These are phyloP conservation scores for Fusarium sp. DNA, from an alignment of 2,329 filamentous ascomycete genomes.

Conservation along the genomic window DNA sequence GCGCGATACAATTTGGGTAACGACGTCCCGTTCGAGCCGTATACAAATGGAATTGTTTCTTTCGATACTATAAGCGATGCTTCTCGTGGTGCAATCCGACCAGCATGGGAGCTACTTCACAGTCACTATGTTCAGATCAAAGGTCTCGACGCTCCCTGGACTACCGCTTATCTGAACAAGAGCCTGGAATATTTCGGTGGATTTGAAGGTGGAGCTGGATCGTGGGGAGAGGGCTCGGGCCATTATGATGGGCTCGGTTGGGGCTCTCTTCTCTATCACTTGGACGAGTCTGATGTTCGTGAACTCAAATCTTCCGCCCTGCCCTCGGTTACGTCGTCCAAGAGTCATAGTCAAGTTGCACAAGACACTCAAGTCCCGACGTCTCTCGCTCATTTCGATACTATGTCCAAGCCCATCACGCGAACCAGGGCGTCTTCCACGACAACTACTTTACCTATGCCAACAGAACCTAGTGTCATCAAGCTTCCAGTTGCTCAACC, in stretches of 20 bases:
- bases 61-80: conserved; percentile 15
- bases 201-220: not conserved
- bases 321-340: not conserved
- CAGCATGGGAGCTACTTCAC: conserved; percentile 20
- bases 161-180: conserved; percentile 18
- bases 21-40: conserved; percentile 32
- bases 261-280: not conserved
- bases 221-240: not conserved
- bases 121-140: conserved; percentile 30
- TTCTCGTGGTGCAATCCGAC: conserved; percentile 6
- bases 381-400: not conserved
- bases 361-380: not conserved
- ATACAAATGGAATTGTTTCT: conserved; percentile 24
- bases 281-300: not conserved
- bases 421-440: not conserved
- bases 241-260: conserved; percentile 10
- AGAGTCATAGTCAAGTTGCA: not conserved
- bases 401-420: not conserved
- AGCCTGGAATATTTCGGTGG: not conserved
- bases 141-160: conserved; percentile 29
- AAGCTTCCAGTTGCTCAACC: not conserved
- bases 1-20: conserved; percentile 27
- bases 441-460: not conserved
- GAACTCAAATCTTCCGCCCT: not conserved
- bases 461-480: not conserved